phyloP scores from a whole-genome alignment of 176 grass and related monocot genomes.

The Oryza officinalis region DNA sequence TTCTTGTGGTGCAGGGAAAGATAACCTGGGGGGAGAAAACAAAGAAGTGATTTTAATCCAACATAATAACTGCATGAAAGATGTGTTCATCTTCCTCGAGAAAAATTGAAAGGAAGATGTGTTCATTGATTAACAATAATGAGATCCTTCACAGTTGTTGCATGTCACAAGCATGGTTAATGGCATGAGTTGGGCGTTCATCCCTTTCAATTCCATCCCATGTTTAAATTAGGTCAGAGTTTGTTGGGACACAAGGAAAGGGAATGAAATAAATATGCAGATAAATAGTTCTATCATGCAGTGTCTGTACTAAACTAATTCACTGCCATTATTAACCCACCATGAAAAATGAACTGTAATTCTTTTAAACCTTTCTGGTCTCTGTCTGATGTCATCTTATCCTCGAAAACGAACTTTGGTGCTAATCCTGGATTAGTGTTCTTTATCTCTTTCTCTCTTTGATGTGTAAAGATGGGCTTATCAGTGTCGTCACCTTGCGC shows the following conservation, averaged over 20 bases:
- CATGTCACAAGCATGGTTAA: not conserved
- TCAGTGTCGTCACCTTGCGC: not conserved
- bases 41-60: not conserved
- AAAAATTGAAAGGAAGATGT: not conserved
- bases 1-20: not conserved
- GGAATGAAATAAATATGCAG: not conserved
- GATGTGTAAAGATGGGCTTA: slow-evolving; percentile 1
- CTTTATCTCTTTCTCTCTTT: not conserved
- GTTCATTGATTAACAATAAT: not conserved
- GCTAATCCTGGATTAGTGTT: not conserved
- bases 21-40: not conserved
- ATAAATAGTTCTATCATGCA: not conserved
- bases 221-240: not conserved
- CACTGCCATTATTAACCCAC: not conserved
- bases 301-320: not conserved
- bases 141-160: not conserved
- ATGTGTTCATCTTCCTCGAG: not conserved
- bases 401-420: not conserved
- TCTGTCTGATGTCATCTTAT: not conserved
- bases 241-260: not conserved
- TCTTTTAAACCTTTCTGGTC: not conserved
- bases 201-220: not conserved
- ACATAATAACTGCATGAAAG: not conserved
- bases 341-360: not conserved
- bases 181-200: not conserved